Conservation (phyloP, 176 grass and related monocot species). For the Oryza nivara region DNA sequence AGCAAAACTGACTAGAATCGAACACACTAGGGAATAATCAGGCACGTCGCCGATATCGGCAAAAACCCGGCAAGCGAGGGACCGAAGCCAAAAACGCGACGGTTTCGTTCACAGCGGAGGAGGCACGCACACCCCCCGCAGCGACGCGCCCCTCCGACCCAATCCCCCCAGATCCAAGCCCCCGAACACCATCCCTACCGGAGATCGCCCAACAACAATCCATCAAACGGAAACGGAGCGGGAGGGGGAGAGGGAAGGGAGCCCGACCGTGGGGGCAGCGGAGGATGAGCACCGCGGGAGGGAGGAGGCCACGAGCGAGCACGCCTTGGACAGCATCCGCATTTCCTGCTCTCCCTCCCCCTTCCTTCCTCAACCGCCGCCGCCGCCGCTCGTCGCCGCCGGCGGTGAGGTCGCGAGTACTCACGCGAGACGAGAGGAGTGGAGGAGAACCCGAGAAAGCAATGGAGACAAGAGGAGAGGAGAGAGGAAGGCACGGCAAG, state of each 20-base stretch:
- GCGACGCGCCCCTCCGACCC: neutral
- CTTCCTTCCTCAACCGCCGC: neutral
- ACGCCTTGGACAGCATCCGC: slow-evolving; percentile 81
- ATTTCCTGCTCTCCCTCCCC: slow-evolving; percentile 41
- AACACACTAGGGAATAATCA: neutral
- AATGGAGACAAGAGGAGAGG: slow-evolving; percentile 9
- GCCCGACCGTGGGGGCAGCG: slow-evolving; percentile 56
- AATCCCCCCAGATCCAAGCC: slow-evolving; percentile 36
- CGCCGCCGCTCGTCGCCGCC: neutral
- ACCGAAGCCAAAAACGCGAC: slow-evolving; percentile 13
- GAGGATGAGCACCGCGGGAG: slow-evolving; percentile 80
- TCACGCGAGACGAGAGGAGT: neutral
- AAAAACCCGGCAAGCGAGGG: slow-evolving; percentile 8
- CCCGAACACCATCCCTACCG: neutral
- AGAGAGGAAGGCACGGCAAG: slow-evolving; percentile 19
- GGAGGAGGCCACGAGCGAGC: slow-evolving; percentile 76
- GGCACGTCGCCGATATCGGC: neutral
- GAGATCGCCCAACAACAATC: neutral
- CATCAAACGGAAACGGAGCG: neutral
- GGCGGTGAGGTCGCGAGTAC: slow-evolving; percentile 16
- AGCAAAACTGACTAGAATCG: neutral
- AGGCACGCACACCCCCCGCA: neutral
- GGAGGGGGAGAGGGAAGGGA: neutral
- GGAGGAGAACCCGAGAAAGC: neutral
- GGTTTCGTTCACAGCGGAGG: slow-evolving; percentile 30